A percentile compares a stretch with the other conserved stretches of the same genome.
Evolutionary conservation across 2,329 filamentous ascomycete species (phyloP).

Genomic region (Lachnellula occidentalis): DNA sequence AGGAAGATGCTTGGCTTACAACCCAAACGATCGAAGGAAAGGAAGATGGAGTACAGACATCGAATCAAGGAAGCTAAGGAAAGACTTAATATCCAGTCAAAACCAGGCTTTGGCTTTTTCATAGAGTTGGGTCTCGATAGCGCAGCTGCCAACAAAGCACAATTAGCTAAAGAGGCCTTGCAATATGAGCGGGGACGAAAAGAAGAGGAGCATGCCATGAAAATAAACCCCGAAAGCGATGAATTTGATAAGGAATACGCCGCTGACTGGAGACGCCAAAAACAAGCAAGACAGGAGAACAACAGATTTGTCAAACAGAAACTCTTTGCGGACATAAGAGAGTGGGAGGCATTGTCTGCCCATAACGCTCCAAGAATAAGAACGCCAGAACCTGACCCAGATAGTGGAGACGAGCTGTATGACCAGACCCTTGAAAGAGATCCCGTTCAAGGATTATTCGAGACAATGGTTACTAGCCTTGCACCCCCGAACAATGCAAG

Average conservation of each 20-base stretch:
- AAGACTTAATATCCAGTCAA: too few species aligned
- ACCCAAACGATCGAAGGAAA: too few species aligned
- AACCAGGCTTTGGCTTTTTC: background rate
- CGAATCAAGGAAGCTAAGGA: too few species aligned
- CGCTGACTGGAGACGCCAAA: background rate
- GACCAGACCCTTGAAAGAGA: background rate
- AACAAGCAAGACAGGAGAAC: background rate
- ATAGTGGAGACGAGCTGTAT: background rate
- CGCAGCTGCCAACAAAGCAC: background rate
- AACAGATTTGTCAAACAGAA: background rate
- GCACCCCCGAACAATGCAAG: background rate
- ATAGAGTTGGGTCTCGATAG: background rate
- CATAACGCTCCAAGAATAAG: conserved; percentile 36
- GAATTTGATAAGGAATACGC: background rate
- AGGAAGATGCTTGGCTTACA: too few species aligned
- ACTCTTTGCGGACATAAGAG: background rate
- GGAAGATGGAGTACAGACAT: too few species aligned
- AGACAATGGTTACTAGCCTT: background rate
- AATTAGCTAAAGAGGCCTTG: background rate
- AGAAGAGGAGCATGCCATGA: background rate
- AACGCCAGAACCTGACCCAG: conserved; percentile 43
- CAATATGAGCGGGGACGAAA: background rate
- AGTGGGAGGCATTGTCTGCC: conserved; percentile 43
- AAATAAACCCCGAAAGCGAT: background rate
- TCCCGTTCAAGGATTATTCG: background rate